Conservation (phyloP, 176 grass and related monocot species). For the Lolium perenne region DNA sequence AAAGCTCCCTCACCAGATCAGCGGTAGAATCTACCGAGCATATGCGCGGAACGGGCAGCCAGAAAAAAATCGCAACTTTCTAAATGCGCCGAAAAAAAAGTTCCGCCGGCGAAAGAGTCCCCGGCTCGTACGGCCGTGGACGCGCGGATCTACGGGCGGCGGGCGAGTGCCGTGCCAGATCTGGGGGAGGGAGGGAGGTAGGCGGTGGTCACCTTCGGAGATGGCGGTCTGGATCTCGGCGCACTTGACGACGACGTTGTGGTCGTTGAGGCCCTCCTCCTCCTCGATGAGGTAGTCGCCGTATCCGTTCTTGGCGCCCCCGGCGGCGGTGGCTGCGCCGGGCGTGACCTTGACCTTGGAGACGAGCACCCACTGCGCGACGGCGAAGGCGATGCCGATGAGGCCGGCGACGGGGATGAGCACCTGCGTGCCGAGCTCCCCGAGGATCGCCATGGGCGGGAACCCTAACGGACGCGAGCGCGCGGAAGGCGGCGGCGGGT, state of each 20-base stretch:
- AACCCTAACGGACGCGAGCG: conserved; percentile 43
- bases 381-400: conserved; percentile 73
- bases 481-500: background rate
- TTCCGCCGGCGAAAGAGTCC: background rate
- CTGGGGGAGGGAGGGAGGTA: background rate
- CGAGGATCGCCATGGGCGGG: conserved; percentile 68
- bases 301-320: conserved; percentile 59
- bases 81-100: background rate
- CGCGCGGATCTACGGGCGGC: conserved; percentile 39
- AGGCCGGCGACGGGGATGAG: conserved; percentile 63
- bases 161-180: conserved; percentile 24
- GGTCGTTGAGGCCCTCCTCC: conserved; percentile 95
- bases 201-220: conserved; percentile 64
- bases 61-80: background rate
- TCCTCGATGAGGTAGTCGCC: conserved; percentile 85
- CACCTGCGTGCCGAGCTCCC: conserved; percentile 67
- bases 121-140: background rate
- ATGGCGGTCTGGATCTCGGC: conserved; percentile 88
- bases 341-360: conserved; percentile 75
- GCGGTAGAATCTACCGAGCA: background rate
- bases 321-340: conserved; percentile 49
- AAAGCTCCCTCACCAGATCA: conserved; percentile 11
- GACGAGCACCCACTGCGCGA: conserved; percentile 82
- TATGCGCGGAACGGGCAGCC: background rate
- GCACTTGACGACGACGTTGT: conserved; percentile 91